Evolutionary conservation across 139 green algal species (phyloP).

Genomic region (Coelastrella sp.): DNA sequence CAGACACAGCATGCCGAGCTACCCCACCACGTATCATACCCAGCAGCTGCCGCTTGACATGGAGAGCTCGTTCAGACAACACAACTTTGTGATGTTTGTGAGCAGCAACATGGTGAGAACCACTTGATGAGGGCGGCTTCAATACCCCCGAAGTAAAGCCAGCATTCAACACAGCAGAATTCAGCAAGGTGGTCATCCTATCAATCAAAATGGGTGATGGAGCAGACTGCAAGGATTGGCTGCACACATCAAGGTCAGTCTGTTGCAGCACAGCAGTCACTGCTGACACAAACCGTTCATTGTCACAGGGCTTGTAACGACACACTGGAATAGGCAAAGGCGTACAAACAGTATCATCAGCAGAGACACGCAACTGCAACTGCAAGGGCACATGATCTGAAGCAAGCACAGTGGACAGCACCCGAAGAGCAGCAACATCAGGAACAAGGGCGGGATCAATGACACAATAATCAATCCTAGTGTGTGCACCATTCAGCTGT

Average conservation of each 20-base stretch:
- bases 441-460: neutral
- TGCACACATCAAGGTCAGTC: neutral
- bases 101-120: too few relatives aligned
- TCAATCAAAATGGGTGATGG: too few relatives aligned
- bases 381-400: neutral
- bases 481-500: neutral
- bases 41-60: too few relatives aligned
- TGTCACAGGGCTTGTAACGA: neutral
- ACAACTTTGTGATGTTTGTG: too few relatives aligned
- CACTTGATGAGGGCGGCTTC: too few relatives aligned
- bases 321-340: neutral
- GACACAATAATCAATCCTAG: conserved; percentile 6
- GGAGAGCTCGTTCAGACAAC: neutral
- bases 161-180: too few relatives aligned
- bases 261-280: neutral
- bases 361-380: neutral
- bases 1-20: neutral
- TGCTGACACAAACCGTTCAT: neutral
- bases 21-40: neutral
- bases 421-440: conserved; percentile 13
- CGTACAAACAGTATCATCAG: neutral
- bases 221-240: neutral
- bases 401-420: neutral
- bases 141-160: too few relatives aligned
- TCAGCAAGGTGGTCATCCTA: too few relatives aligned